Base-by-base conservation (phyloP, 148 eudicot species). In the Spergularia bocconei region DNA sequence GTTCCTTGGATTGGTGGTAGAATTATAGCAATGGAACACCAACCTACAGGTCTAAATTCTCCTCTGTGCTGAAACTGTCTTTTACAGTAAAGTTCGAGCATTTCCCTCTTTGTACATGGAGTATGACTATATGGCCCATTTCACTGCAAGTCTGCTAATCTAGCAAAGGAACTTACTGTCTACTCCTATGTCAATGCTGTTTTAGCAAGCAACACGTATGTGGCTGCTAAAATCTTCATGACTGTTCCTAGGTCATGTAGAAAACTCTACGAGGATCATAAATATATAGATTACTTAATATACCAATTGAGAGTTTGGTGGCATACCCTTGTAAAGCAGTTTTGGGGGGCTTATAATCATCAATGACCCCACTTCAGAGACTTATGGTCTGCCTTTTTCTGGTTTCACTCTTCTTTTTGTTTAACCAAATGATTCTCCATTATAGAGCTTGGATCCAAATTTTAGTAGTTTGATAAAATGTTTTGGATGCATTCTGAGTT, bases 1-100 rank as follows among this genome's bases (percentile, higher is more conserved):
- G 94, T 95, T 63, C 99, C 97, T 69, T 95, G 99, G 99, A 88
- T 95, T 76, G 99, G 99, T 58, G 97, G 99, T 77, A 88, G 99
- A 83, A 90, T 95, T 38, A 87, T 95, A 79, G 83, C 96, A 65
- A 95, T 95, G 99, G 92, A 92, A 82, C 99, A 95, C 80, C 83
- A 84, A 71, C 97, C 94, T 73, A 84, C 99, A 73, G 97, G 99
- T 92, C 89, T 76, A 58, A 41, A 71, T 58, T 56, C 44, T 50
- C 16, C 65, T 72, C 78, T 79, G 53, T 14, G 23, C 29, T 52
- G 13, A 36, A 64, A 60, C 54, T 53, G 38, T 62, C 36, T 21
- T 52, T 19, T 41, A 39, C 15, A 25, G 50, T 70, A 1, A 1
- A 17, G 51, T 33, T 5, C 52, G 62, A 50, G 56, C 12, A 44